A percentile compares a stretch with the other conserved stretches of the same genome.
Conservation (phyloP, 2,329 filamentous ascomycete genomes). For the Diplocarpon mali region DNA sequence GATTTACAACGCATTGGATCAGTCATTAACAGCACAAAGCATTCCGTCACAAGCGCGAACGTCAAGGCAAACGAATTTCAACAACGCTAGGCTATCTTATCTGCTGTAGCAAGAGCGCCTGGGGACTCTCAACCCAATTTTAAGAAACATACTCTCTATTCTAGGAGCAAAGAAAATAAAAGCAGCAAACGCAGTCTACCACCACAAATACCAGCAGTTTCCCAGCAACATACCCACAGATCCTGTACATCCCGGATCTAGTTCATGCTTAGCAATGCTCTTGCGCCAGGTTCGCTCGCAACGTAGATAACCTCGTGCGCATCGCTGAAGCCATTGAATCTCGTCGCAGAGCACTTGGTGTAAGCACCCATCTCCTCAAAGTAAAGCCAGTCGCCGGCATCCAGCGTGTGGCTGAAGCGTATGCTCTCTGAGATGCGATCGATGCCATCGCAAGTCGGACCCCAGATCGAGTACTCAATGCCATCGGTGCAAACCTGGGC, state of each 20-base stretch:
- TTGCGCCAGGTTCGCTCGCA: constrained; percentile 82
- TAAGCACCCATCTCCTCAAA: constrained; percentile 99
- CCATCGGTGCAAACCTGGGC: constrained; percentile 40
- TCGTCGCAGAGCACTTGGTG: constrained; percentile 93
- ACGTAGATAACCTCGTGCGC: constrained; percentile 89
- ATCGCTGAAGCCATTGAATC: constrained; percentile 95
- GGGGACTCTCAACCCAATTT: no score
- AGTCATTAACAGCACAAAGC: no score
- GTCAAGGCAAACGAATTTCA: no score
- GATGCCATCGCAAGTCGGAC: constrained; percentile 94
- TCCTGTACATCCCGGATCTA: not conserved
- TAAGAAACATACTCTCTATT: no score
- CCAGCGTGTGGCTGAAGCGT: constrained; percentile 62
- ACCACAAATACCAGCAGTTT: no score
- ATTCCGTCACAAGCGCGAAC: no score
- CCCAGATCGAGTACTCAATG: constrained; percentile 92
- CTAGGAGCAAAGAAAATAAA: no score
- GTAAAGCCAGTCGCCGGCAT: constrained; percentile 96
- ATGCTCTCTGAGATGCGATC: constrained; percentile 83
- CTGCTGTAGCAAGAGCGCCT: no score
- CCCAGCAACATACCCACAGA: no score
- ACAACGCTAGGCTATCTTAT: no score
- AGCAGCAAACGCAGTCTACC: no score
- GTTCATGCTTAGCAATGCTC: constrained; percentile 47
- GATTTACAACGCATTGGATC: not conserved